Evolutionary conservation across 768 basidiomycete genomes (phyloP), one percentile per base, ranked within the genome.

Genomic region (Mycena rosella): DNA sequence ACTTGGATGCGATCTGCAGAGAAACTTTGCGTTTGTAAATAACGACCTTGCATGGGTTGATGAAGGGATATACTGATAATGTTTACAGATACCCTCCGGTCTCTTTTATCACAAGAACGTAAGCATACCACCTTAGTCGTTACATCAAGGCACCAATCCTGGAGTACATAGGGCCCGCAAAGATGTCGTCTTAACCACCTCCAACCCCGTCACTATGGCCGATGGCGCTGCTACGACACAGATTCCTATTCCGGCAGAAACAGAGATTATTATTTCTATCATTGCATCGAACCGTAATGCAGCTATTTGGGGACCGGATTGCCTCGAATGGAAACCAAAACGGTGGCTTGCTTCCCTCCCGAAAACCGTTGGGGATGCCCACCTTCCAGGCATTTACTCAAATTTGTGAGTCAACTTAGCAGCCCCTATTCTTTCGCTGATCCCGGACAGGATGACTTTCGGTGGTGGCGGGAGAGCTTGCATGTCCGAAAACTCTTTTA

Each of bases 221-320:
- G 72, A 78, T 44, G 78, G 81, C 5, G 49, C 72, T 13, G 62
- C 68, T 15, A 72, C 77, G 10, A 56, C 76, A 34, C 73, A 74
- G 24, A 71, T 83, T 42, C 49, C 64, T 22, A 70, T 84, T 30
- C 72, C 81, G 1, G 73, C 73, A 17, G 75, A 77, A 22, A 79
- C 81, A 0, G 65, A 67, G 10, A 64, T 85, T 24, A 70, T 77
- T 2, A 65, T 85, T 4, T 77, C 80, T 0, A 77, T 85, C 47
- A 45, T 74, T 11, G 53, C 63, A 24, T 73, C 83, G 14, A 84
- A 86, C 72, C 70, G 78, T 14, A 78, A 81, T 36, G 64, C 74
- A 1, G 74, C 65, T 10, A 59, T 85, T 29, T 86, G 83, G 80
- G 86, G 86, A 5, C 62, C 74, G 1, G 83, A 85, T 63, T 77